Conservation (phyloP, 1,284 basidiomycete species). For the Calocybe gambosa region DNA sequence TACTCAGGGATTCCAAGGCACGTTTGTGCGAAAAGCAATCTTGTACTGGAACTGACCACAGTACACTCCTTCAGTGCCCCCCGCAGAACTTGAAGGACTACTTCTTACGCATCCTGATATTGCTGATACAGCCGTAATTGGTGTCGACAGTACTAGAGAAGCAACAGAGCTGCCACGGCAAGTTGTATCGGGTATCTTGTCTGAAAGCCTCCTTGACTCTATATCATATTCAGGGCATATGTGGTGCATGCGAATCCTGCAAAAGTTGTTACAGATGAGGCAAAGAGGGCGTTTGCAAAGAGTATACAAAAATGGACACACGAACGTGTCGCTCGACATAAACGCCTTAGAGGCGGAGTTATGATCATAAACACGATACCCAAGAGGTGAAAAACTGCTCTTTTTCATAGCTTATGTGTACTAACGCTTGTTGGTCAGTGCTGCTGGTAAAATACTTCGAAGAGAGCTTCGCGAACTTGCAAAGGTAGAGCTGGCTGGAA, state of each 20-base stretch:
- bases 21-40: conserved; percentile 6
- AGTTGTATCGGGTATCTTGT: conserved; percentile 3
- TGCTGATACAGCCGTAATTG: conserved; percentile 71
- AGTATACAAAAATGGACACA: conserved; percentile 59
- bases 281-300: conserved; percentile 37
- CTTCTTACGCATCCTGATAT: conserved; percentile 69
- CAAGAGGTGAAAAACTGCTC: conserved; percentile 46
- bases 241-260: conserved; percentile 49
- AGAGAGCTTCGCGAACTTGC: conserved; percentile 55
- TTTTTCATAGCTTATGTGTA: no score
- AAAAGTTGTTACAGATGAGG: conserved; percentile 29
- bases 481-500: conserved; percentile 40
- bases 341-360: conserved; percentile 60
- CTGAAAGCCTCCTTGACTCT: neutral
- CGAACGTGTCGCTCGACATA: conserved; percentile 56
- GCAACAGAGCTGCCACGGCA: conserved; percentile 76
- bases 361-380: conserved; percentile 52
- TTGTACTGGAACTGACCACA: neutral
- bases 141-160: conserved; percentile 52
- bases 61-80: conserved; percentile 49
- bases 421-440: conserved; percentile 29
- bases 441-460: conserved; percentile 68
- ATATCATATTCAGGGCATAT: conserved; percentile 48
- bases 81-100: conserved; percentile 75
- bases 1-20: conserved; percentile 55